phyloP scores from a whole-genome alignment of 768 basidiomycete genomes.

The Russula abietina region DNA sequence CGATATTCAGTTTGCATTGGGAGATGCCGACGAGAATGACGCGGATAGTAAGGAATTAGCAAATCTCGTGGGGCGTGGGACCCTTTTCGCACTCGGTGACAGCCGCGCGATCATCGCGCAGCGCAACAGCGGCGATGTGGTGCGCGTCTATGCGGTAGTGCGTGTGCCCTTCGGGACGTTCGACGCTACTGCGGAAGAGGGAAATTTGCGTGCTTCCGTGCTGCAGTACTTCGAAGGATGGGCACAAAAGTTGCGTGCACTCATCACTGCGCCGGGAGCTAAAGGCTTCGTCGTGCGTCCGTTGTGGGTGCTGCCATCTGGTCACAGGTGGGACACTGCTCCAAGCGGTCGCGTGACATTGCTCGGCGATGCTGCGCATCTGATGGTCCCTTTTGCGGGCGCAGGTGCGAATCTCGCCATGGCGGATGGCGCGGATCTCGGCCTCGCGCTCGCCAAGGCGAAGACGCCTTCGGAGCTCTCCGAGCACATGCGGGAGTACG shows the following conservation, averaged over 20 bases:
- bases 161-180: not conserved
- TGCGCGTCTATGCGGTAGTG: slow-evolving; percentile 17
- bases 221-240: slow-evolving; percentile 4
- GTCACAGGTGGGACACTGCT: slow-evolving; percentile 21
- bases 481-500: slow-evolving; percentile 5
- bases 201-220: not conserved
- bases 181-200: not conserved
- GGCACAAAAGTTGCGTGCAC: slow-evolving; percentile 14
- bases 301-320: not conserved
- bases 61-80: slow-evolving; percentile 30
- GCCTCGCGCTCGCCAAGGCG: slow-evolving; percentile 14
- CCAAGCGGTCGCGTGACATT: slow-evolving; percentile 24
- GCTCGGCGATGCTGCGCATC: slow-evolving; percentile 32
- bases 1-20: slow-evolving; percentile 26
- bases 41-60: no score
- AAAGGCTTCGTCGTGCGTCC: slow-evolving; percentile 20
- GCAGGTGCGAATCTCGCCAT: slow-evolving; percentile 37
- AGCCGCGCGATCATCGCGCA: slow-evolving; percentile 31
- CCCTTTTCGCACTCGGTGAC: slow-evolving; percentile 29
- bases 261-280: slow-evolving; percentile 14
- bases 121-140: slow-evolving; percentile 30
- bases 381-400: slow-evolving; percentile 34
- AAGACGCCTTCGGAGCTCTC: slow-evolving; percentile 10
- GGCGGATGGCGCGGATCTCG: slow-evolving; percentile 28
- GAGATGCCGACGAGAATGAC: not conserved